Percentiles rank a stretch among this genome's conserved stretches.
phyloP scores from a whole-genome alignment of 2,329 filamentous ascomycete genomes.

The Diaporthe nobilis region DNA sequence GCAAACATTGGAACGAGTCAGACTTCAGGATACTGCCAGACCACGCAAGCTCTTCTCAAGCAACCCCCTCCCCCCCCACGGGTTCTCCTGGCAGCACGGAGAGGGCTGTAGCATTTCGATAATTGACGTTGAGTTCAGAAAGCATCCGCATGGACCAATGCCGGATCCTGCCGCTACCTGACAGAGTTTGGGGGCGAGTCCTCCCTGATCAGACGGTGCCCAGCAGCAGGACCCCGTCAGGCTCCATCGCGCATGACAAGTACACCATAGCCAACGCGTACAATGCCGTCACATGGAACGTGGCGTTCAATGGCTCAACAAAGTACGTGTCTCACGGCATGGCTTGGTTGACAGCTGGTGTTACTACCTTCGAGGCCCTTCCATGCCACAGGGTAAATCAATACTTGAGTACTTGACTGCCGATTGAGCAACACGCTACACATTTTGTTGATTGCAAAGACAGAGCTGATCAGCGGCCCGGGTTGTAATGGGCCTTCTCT shows the following conservation, averaged over 20 bases:
- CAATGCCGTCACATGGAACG: conserved; percentile 19
- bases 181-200: neutral
- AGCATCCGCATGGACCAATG: neutral
- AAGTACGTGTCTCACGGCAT: conserved; percentile 2
- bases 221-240: neutral
- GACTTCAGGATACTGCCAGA: neutral
- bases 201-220: neutral
- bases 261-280: neutral
- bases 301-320: conserved; percentile 25
- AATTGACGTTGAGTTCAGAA: neutral
- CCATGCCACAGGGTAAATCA: neutral
- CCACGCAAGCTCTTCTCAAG: neutral
- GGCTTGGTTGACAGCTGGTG: conserved; percentile 6
- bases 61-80: no score
- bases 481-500: neutral
- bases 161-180: neutral
- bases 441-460: neutral
- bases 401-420: neutral
- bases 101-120: neutral
- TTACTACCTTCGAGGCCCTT: neutral
- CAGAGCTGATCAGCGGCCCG: neutral
- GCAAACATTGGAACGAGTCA: neutral
- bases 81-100: neutral
- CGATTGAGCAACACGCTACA: neutral
- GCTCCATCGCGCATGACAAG: neutral